These are phyloP conservation scores for Teratosphaeria epicoccoides DNA, from an alignment of 2,329 filamentous ascomycete species.

Conservation along the genomic window DNA sequence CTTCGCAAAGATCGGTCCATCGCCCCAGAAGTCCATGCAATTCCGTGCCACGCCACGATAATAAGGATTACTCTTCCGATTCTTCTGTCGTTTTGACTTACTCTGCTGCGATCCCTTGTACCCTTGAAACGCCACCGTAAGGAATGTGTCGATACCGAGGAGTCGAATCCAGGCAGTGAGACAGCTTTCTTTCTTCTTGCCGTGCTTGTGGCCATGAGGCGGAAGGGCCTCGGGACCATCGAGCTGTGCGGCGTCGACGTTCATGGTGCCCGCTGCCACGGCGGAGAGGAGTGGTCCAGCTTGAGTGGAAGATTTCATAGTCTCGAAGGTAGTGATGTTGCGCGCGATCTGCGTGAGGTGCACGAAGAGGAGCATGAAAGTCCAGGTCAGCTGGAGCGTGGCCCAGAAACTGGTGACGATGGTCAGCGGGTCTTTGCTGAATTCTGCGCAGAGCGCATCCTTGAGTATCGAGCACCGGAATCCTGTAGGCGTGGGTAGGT, in stretches of 20 bases:
- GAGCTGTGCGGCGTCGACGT: slow-evolving; percentile 58
- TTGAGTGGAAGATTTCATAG: slow-evolving; percentile 63
- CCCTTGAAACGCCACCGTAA: slow-evolving; percentile 75
- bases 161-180: slow-evolving; percentile 72
- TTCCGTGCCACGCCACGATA: slow-evolving; percentile 75
- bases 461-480: slow-evolving; percentile 62
- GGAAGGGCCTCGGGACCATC: slow-evolving; percentile 47
- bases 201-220: slow-evolving; percentile 29
- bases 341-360: slow-evolving; percentile 87
- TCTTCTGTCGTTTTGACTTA: slow-evolving; percentile 25
- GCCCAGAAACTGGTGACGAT: slow-evolving; percentile 71
- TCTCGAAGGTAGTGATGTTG: slow-evolving; percentile 92
- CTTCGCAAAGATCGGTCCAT: slow-evolving; percentile 71
- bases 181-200: slow-evolving; percentile 53
- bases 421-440: slow-evolving; percentile 76
- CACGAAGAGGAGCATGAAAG: slow-evolving; percentile 91
- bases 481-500: slow-evolving; percentile 3
- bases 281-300: slow-evolving; percentile 57
- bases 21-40: slow-evolving; percentile 94
- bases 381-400: slow-evolving; percentile 80
- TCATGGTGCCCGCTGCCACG: slow-evolving; percentile 59
- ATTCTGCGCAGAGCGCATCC: slow-evolving; percentile 60
- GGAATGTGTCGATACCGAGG: slow-evolving; percentile 84
- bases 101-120: slow-evolving; percentile 45
- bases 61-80: slow-evolving; percentile 62